Evolutionary conservation across 2,329 filamentous ascomycete genomes (phyloP).

Genomic region (Hypoxylon sp.): DNA sequence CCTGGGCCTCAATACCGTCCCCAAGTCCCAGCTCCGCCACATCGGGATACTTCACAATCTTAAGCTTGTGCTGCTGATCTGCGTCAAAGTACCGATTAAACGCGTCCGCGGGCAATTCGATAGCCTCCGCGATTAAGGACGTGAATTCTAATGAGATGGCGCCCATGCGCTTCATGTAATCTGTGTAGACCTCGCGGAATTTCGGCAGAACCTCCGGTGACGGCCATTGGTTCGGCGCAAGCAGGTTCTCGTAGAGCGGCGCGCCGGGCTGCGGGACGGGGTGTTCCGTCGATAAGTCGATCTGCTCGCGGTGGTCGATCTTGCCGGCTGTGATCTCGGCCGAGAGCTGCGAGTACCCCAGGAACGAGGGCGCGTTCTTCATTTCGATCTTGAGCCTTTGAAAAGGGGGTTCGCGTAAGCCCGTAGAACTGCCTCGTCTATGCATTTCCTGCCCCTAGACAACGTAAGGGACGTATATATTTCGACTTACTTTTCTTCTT

Average conservation of each 20-base stretch:
- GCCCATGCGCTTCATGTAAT: constrained; percentile 84
- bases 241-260: constrained; percentile 80
- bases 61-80: constrained; percentile 85
- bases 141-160: constrained; percentile 80
- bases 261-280: constrained; percentile 70
- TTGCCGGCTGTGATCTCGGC: constrained; percentile 80
- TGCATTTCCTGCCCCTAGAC: neutral
- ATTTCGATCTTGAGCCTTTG: constrained; percentile 75
- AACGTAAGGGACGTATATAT: constrained; percentile 7
- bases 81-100: constrained; percentile 85
- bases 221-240: constrained; percentile 87
- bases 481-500: constrained; percentile 76
- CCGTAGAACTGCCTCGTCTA: neutral
- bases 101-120: constrained; percentile 75
- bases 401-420: neutral
- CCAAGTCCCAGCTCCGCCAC: constrained; percentile 67
- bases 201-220: constrained; percentile 70
- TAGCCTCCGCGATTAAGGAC: constrained; percentile 85
- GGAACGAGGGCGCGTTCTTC: constrained; percentile 79
- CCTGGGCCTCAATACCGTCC: constrained; percentile 63
- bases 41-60: constrained; percentile 90
- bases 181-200: constrained; percentile 77
- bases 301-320: constrained; percentile 86
- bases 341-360: constrained; percentile 76
- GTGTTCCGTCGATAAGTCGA: constrained; percentile 87